Evolutionary conservation across 2,329 filamentous ascomycete genomes (phyloP), one percentile per base, ranked within the genome.

Genomic region (Paecilomyces niveus): DNA sequence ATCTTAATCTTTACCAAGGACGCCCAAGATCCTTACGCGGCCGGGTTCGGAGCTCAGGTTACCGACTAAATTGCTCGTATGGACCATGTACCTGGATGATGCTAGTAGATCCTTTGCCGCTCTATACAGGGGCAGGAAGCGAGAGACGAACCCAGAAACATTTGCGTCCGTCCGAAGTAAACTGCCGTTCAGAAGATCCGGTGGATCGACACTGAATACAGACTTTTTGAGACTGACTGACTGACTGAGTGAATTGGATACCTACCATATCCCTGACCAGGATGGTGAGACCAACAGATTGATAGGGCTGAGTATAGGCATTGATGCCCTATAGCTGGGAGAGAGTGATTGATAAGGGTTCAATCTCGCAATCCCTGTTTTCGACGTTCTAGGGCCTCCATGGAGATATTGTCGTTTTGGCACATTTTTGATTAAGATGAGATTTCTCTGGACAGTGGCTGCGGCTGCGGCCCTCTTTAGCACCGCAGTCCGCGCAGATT

Each of bases 311-410:
- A 18, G n/a, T 45, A 45, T 45, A n/a, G 35, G 1, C 39, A 7
- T 18, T 45, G 39, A 45, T 45, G 9, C 39, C 39, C n/a, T 9
- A 45, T 45, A 18, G 18, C 18, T n/a, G 15, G 2, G n/a, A 45
- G 39, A 45, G 6, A n/a, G n/a, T 45, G 39, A 45, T 21, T 45
- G 39, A 64, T 62, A 57, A 55, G 59, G 52, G 52, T 58, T 55
- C n/a, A 18, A 59, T 22, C 59, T 62, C 35, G 51, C 61, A 15
- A 51, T 31, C 22, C 53, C 50, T 53, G 60, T 59, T 13, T 54
- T 56, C n/a, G 59, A 59, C 24, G 58, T 56, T 29, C 24, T 62
- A 33, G 54, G 60, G 32, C 50, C 21, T 9, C 22, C 22, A 21
- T 29, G 13, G 13, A 15, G 18, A 45, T 45, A 52, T 13, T 52